phyloP scores from a whole-genome alignment of 352 stramenopile genomes.

The Elongisporangium anandrum region DNA sequence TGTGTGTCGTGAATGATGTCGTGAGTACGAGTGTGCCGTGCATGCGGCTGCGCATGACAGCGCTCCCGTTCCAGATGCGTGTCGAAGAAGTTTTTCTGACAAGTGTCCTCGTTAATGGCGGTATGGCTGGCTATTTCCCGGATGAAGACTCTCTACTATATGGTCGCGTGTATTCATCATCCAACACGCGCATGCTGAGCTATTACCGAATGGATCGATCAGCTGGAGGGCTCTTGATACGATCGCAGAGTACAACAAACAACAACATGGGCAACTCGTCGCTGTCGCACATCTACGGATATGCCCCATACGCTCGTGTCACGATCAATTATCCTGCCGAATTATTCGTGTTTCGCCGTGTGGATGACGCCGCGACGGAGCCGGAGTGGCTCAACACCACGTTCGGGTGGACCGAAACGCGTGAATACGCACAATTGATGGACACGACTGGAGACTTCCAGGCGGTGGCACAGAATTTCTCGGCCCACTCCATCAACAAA shows the following conservation, averaged over 20 bases:
- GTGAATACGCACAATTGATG: slow-evolving; percentile 65
- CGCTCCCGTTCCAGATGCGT: slow-evolving; percentile 70
- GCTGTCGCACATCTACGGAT: slow-evolving; percentile 40
- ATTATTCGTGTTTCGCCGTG: slow-evolving; percentile 66
- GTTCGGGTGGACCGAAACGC: slow-evolving; percentile 54
- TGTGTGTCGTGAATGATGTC: slow-evolving; percentile 10
- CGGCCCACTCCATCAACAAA: slow-evolving; percentile 61
- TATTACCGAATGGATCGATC: slow-evolving; percentile 80
- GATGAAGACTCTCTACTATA: slow-evolving; percentile 59
- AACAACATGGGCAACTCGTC: slow-evolving; percentile 75
- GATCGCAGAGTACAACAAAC: slow-evolving; percentile 58
- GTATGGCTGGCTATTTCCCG: slow-evolving; percentile 72
- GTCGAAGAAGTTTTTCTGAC: slow-evolving; percentile 56
- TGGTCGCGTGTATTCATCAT: slow-evolving; percentile 61
- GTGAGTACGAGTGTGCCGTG: slow-evolving; percentile 31
- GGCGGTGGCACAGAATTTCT: slow-evolving; percentile 56
- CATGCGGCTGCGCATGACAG: slow-evolving; percentile 70
- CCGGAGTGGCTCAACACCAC: slow-evolving; percentile 63
- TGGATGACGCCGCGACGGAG: slow-evolving; percentile 43
- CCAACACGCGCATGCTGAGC: slow-evolving; percentile 55
- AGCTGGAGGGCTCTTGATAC: slow-evolving; percentile 58
- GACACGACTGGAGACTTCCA: slow-evolving; percentile 58
- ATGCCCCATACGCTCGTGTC: slow-evolving; percentile 54
- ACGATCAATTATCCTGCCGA: slow-evolving; percentile 75
- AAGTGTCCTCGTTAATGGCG: slow-evolving; percentile 41